Base-by-base conservation (phyloP, 495 filamentous ascomycete species). In the Geopyxis carbonaria region DNA sequence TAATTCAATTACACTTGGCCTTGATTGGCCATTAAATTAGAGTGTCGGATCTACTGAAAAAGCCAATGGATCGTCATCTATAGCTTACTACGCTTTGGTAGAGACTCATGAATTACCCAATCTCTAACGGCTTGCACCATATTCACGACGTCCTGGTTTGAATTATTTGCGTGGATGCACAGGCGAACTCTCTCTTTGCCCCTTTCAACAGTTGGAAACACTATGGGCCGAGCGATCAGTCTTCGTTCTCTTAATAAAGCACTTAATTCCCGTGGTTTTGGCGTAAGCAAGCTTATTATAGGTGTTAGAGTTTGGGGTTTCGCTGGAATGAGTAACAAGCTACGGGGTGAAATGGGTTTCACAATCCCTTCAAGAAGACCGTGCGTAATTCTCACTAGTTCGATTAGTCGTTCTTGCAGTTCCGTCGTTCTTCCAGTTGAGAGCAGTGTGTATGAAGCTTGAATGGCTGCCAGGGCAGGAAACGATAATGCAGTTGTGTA, bases 401-500 rank as follows among this genome's bases (percentile, higher is more conserved):
- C 5, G 7, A 43, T 37, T 2, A 53, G 49, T 10, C 9, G 31
- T 19, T 36, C 30, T 29, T 50, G 44, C 21, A 45, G 15, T 45
- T 51, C 22, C 18, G 60, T 55, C 3, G 67, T 64, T 28, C 53
- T 43, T 9, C 65, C 65, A 10, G 52, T 46, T 2, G 53, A 47
- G n/a, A 76, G 53, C 22, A 70, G 61, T 5, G 55, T 40, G 44
- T 75, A 76, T 3, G 59, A 56, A 0, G 57, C 58, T 31, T 57
- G 50, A 32, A 76, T 69, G 31, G 59, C 63, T 4, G 57, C 64
- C 19, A 76, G 52, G 1, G 63, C 52, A 2, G 72, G 67, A 29
- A 68, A 70, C 2, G 65, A 57, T 62, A 73, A 64, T 22, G 63
- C 61, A 0, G 73, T 77, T 0, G 69, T 72, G 48, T 76, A 77